Conservation (phyloP, 2,329 filamentous ascomycete species). For the Neurospora sp. region DNA sequence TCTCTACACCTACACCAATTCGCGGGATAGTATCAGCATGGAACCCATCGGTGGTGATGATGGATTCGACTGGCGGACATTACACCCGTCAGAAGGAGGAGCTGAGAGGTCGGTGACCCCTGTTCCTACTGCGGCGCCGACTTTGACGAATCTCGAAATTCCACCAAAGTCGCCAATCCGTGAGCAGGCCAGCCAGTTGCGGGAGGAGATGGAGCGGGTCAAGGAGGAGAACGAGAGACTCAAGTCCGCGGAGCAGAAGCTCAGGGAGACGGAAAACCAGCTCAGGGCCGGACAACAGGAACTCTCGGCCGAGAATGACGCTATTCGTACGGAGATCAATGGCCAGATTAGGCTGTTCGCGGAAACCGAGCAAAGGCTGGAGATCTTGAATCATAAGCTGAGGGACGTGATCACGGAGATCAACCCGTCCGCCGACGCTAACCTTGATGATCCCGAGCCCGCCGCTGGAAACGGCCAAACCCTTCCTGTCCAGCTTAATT, state of each 20-base stretch:
- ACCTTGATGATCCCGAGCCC: constrained; percentile 34
- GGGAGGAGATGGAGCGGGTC: constrained; percentile 20
- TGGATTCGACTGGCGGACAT: constrained; percentile 50
- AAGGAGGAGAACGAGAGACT: constrained; percentile 23
- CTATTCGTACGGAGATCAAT: constrained; percentile 25
- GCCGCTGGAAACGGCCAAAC: constrained; percentile 32
- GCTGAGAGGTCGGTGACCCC: constrained; percentile 50
- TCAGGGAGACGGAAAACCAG: constrained; percentile 15
- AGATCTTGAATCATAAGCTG: constrained; percentile 56
- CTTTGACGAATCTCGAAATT: constrained; percentile 36
- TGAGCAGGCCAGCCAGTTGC: constrained; percentile 36
- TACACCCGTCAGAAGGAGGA: background rate
- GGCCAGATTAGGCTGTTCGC: constrained; percentile 42
- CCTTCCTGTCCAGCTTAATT: constrained; percentile 53
- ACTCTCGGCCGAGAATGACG: constrained; percentile 26
- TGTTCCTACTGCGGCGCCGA: background rate
- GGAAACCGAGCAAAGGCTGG: constrained; percentile 55
- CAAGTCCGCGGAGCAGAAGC: constrained; percentile 24
- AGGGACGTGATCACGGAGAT: constrained; percentile 56
- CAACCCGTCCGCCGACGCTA: constrained; percentile 44
- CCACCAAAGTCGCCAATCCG: constrained; percentile 48
- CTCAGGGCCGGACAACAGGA: constrained; percentile 23
- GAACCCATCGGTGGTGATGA: constrained; percentile 45
- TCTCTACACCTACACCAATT: constrained; percentile 59
- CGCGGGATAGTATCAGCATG: constrained; percentile 49